Percentiles rank a stretch among this genome's conserved stretches.
These are phyloP conservation scores for Mycena rebaudengoi DNA, from an alignment of 768 basidiomycete genomes.

Conservation along the genomic window DNA sequence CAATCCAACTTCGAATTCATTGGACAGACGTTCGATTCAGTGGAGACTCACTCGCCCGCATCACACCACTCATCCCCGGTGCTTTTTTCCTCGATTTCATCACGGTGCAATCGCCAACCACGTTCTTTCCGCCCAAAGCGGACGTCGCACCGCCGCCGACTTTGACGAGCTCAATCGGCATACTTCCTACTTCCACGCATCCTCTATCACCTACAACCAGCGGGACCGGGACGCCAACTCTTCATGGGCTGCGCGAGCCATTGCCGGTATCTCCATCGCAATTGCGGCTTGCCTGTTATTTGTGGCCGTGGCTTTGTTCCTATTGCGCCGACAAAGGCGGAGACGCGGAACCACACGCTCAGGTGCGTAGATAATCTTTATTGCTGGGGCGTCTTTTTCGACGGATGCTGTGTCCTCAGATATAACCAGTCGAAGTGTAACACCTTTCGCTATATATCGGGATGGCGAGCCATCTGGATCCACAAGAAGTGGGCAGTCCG, in stretches of 20 bases:
- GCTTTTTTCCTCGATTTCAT: constrained; percentile 8
- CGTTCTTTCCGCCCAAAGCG: not conserved
- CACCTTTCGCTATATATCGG: not conserved
- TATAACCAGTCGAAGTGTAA: not conserved
- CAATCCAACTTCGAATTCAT: not conserved
- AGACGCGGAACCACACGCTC: not conserved
- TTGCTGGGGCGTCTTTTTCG: not conserved
- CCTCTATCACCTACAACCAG: no score
- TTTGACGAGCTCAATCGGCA: no score
- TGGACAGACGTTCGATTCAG: not conserved
- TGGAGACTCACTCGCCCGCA: not conserved
- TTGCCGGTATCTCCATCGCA: not conserved
- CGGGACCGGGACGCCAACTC: no score
- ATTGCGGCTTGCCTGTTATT: not conserved
- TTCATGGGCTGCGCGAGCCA: not conserved
- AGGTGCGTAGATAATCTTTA: not conserved
- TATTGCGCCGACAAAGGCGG: not conserved
- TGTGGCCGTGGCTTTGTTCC: not conserved
- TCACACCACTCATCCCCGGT: constrained; percentile 1
- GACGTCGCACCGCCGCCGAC: no score
- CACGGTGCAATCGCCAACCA: not conserved
- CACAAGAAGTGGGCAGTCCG: no score
- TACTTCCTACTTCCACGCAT: no score
- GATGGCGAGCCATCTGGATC: no score
- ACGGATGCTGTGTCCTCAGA: no score